phyloP scores from a whole-genome alignment of 805 yeast genomes.

The Kuraishia hungarica region DNA sequence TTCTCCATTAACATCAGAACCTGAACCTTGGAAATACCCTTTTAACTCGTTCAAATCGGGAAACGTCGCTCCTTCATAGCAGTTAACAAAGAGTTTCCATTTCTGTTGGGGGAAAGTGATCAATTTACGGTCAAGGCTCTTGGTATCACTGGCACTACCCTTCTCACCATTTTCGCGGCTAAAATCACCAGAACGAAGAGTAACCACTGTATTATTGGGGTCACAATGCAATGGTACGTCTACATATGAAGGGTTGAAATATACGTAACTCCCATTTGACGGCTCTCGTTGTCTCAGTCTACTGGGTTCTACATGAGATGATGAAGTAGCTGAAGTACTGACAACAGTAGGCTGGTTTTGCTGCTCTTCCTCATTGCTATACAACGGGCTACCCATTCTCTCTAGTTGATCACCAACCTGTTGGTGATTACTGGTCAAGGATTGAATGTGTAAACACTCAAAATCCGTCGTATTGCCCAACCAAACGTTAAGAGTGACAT shows the following conservation, averaged over 20 bases:
- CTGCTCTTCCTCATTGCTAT: no score
- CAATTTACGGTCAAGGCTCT: constrained; percentile 20
- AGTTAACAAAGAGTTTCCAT: constrained; percentile 49
- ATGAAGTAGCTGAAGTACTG: no score
- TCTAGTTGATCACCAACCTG: neutral
- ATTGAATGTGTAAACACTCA: constrained; percentile 29
- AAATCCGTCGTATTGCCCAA: constrained; percentile 77
- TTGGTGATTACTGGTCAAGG: neutral
- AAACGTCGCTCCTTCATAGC: constrained; percentile 50
- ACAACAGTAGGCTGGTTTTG: no score
- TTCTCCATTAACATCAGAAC: constrained; percentile 4
- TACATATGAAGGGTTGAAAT: neutral
- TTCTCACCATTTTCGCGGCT: neutral
- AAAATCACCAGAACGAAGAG: constrained; percentile 23
- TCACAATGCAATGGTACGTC: constrained; percentile 35
- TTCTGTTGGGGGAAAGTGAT: constrained; percentile 43
- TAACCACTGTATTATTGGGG: constrained; percentile 41
- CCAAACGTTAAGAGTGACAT: constrained; percentile 51
- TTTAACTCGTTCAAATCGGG: constrained; percentile 35
- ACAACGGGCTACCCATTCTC: neutral
- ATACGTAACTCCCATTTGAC: neutral
- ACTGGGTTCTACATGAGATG: neutral
- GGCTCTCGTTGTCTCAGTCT: neutral
- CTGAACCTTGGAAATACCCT: constrained; percentile 10
- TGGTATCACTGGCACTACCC: neutral